These are phyloP conservation scores for Salinomyces thailandicus DNA, from an alignment of 2,329 filamentous ascomycete species.

Conservation along the genomic window DNA sequence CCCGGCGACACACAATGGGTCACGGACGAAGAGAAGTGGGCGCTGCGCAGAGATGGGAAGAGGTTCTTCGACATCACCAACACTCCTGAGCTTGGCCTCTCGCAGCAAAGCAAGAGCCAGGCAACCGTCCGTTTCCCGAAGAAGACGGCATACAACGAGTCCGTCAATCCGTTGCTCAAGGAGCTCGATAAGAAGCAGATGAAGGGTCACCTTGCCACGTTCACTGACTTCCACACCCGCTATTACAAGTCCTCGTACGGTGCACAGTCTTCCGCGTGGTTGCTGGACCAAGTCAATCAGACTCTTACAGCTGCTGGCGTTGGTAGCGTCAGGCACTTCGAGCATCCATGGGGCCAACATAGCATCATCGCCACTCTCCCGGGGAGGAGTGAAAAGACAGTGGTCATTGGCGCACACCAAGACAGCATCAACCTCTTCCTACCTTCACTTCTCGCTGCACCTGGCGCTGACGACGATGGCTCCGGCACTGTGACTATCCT, in stretches of 20 bases:
- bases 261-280: conserved; percentile 76
- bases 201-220: conserved; percentile 63
- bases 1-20: conserved; percentile 78
- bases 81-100: conserved; percentile 40
- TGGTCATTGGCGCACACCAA: conserved; percentile 74
- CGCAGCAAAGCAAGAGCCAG: conserved; percentile 12
- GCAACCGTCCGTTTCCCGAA: conserved; percentile 53
- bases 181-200: conserved; percentile 67
- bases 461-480: conserved; percentile 84
- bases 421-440: conserved; percentile 92
- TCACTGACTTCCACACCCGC: conserved; percentile 69
- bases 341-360: conserved; percentile 78
- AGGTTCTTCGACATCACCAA: conserved; percentile 95
- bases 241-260: conserved; percentile 75
- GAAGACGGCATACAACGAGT: conserved; percentile 53
- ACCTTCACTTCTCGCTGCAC: conserved; percentile 71
- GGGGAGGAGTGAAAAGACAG: conserved; percentile 70
- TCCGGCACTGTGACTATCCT: conserved; percentile 82
- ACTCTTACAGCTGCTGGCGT: conserved; percentile 64
- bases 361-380: conserved; percentile 88
- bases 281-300: conserved; percentile 61
- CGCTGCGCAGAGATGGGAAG: conserved; percentile 65
- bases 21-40: conserved; percentile 92
- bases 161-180: conserved; percentile 55
- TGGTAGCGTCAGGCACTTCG: conserved; percentile 62